Base-by-base conservation (phyloP, 2,329 filamentous ascomycete species). In the Ophioceras dolichostomum region DNA sequence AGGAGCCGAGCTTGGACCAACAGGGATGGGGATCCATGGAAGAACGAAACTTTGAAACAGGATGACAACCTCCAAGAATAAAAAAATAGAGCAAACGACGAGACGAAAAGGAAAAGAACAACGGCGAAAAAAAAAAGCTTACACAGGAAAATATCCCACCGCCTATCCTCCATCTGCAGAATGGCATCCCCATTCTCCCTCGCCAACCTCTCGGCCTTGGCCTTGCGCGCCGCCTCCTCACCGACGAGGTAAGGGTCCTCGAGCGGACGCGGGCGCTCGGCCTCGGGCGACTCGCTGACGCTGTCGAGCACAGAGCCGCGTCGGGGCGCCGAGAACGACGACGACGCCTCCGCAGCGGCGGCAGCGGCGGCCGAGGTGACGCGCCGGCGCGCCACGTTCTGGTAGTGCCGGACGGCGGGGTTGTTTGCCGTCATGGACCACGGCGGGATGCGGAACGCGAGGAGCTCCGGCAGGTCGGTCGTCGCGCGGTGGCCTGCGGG, bases 231-330 rank as follows among this genome's bases (percentile, higher is more conserved):
- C 4, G 76, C 78, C 36, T 67, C 66, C 56, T 81, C 76, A 24
- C 79, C 79, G 2, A 83, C 79, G 9, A 83, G 59, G 39, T 77
- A 68, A 1, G 77, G 78, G 45, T 83, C 79, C 55, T 83, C 79
- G 14, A 78, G 62, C 3, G 74, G 76, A 6, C 67, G 62, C 28
- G 32, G 31, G 26, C 43, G 43, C 41, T 44, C 29, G 28, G 47
- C 43, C 43, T 54, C 49, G 16, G 34, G 16, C 2, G 10, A 7
- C 34, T 36, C 34, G 10, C 31, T 33, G 14, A 33, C 31, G 12
- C 31, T 33, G 18, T 33, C 31, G 4, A 33, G 31, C 31, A 17
- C 13, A 8, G 31, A 17, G 2, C 19, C 22, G 9, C 31, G 31
- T 5, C 31, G n/a, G 14, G 31, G 10, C 31, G 31, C 14, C 10